Conservation (phyloP, 2,329 filamentous ascomycete genomes). For the Phialophora verrucosa region DNA sequence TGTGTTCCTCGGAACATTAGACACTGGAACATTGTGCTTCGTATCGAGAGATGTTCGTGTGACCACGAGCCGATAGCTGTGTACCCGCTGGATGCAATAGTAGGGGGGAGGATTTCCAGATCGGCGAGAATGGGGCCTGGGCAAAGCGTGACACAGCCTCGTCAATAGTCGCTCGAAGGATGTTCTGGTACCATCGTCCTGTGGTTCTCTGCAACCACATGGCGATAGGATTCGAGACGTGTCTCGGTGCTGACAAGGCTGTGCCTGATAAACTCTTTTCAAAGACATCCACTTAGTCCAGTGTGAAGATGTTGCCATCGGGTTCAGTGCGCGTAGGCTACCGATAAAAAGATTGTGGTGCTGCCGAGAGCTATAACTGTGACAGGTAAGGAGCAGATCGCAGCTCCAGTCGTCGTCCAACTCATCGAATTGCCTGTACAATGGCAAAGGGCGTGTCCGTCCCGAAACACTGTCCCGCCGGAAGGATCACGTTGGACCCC, state of each 20-base stretch:
- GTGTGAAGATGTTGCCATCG: background rate
- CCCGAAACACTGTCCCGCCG: background rate
- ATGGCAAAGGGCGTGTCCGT: background rate
- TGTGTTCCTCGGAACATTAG: conserved; percentile 3
- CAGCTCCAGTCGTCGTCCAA: too few species aligned
- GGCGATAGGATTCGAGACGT: conserved; percentile 5
- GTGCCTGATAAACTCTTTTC: background rate
- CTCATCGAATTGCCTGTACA: background rate
- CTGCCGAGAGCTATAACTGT: too few species aligned
- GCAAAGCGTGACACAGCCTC: conserved; percentile 1
- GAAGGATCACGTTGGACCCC: background rate
- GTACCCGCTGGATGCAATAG: background rate
- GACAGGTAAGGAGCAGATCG: too few species aligned
- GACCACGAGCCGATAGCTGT: background rate
- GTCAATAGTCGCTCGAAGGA: conserved; percentile 12
- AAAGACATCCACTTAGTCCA: background rate
- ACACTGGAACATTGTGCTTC: conserved; percentile 20
- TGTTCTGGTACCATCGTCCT: background rate
- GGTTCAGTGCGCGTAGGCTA: too few species aligned
- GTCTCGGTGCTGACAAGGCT: conserved; percentile 1
- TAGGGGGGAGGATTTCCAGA: background rate
- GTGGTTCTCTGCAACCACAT: background rate
- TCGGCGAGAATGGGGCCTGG: background rate
- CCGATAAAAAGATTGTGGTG: too few species aligned
- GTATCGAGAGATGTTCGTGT: background rate